Conservation (phyloP, 768 basidiomycete species). For the Melanogaster broomeanus region DNA sequence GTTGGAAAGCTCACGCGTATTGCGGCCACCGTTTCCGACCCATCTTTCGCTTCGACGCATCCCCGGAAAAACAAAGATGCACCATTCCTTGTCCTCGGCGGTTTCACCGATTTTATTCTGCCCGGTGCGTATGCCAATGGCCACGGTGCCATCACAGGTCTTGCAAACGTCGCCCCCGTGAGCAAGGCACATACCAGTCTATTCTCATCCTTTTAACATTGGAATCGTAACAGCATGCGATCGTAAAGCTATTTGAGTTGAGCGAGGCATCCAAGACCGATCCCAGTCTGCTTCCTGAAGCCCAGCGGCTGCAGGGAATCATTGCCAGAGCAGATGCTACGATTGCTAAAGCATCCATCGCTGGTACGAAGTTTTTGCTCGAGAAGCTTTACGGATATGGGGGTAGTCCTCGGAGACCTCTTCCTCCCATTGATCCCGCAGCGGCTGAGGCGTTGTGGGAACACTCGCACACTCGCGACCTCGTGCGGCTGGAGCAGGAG, state of each 20-base stretch:
- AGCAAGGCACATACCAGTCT: conserved; percentile 18
- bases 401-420: conserved; percentile 74
- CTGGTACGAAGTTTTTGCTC: conserved; percentile 82
- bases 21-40: conserved; percentile 60
- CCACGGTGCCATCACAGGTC: conserved; percentile 89
- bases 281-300: conserved; percentile 60
- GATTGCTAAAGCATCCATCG: conserved; percentile 72
- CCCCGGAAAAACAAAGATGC: conserved; percentile 68
- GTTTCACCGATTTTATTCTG: conserved; percentile 81
- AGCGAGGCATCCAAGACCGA: conserved; percentile 57
- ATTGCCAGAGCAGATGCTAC: conserved; percentile 80
- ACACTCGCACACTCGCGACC: conserved; percentile 69
- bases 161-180: conserved; percentile 83
- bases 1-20: conserved; percentile 91
- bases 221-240: conserved; percentile 47
- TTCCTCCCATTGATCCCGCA: conserved; percentile 60
- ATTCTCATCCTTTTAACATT: conserved; percentile 1
- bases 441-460: conserved; percentile 67
- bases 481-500: conserved; percentile 64
- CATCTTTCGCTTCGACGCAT: conserved; percentile 54
- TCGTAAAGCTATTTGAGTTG: conserved; percentile 63
- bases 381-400: conserved; percentile 81
- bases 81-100: conserved; percentile 85
- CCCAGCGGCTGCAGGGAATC: conserved; percentile 76
- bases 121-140: conserved; percentile 72